Evolutionary conservation across 2,329 filamentous ascomycete genomes (phyloP).

Genomic region (Septoria petroselini): DNA sequence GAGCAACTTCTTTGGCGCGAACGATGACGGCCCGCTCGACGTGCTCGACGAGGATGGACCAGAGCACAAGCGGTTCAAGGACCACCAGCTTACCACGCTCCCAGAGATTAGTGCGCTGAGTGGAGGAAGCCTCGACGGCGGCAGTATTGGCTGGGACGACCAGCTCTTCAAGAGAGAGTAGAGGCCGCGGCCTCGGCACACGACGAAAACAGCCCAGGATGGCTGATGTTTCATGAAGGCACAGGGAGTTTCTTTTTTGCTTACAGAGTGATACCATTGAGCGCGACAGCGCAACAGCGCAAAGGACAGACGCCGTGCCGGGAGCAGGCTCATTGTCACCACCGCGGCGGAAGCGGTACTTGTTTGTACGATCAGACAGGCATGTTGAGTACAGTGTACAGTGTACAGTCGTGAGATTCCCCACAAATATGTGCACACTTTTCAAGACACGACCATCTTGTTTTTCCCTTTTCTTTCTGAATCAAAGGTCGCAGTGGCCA

Average conservation of each 20-base stretch:
- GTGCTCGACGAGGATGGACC: slow-evolving; percentile 30
- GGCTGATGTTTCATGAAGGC: not conserved
- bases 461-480: too few species aligned
- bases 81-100: slow-evolving; percentile 28
- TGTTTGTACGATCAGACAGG: not conserved
- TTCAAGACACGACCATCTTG: too few species aligned
- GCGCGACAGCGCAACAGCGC: not conserved
- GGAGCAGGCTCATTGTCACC: not conserved
- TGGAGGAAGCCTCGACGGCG: slow-evolving; percentile 28
- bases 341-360: not conserved
- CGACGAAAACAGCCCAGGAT: not conserved
- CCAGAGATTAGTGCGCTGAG: slow-evolving; percentile 32
- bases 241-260: not conserved
- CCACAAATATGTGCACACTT: not conserved
- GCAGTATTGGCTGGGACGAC: slow-evolving; percentile 36
- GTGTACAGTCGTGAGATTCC: not conserved
- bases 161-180: slow-evolving; percentile 27
- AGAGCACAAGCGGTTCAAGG: slow-evolving; percentile 31
- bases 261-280: not conserved
- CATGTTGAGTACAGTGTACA: too few species aligned
- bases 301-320: not conserved
- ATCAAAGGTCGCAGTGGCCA: too few species aligned
- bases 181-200: not conserved
- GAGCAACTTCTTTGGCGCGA: slow-evolving; percentile 35
- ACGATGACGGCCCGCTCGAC: slow-evolving; percentile 29